Evolutionary conservation across 108 stramenopile genomes (phyloP).

Genomic region (Cyclotella baltica): DNA sequence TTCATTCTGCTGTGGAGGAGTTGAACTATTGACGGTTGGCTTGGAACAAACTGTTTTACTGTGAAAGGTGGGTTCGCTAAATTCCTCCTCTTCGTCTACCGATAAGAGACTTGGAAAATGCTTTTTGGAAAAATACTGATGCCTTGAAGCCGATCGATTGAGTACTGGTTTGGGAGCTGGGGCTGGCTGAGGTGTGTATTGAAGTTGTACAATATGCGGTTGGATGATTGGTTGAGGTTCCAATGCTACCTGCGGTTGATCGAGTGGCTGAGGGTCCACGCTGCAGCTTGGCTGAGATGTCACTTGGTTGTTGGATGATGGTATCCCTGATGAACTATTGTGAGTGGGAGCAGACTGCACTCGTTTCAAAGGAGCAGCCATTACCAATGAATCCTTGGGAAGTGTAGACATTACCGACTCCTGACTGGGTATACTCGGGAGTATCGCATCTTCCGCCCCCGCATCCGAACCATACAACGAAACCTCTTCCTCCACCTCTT

Average conservation of each 20-base stretch:
- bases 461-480: background rate
- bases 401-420: background rate
- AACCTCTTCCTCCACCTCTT: background rate
- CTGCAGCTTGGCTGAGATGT: too few relatives aligned
- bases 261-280: too few relatives aligned
- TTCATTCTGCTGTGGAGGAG: too few relatives aligned
- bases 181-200: background rate
- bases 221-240: background rate
- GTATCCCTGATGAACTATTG: too few relatives aligned
- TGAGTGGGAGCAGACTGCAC: too few relatives aligned
- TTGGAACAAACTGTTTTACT: too few relatives aligned
- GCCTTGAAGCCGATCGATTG: constrained; percentile 4
- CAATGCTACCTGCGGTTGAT: too few relatives aligned
- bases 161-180: constrained; percentile 7
- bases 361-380: too few relatives aligned
- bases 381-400: background rate
- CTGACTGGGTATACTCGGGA: background rate
- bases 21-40: too few relatives aligned
- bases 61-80: constrained; percentile 18
- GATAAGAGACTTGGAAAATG: constrained; percentile 31
- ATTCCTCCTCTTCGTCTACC: constrained; percentile 34
- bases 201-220: background rate
- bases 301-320: too few relatives aligned
- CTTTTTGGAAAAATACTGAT: constrained; percentile 12
- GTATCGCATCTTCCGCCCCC: background rate